Evolutionary conservation across 768 basidiomycete species (phyloP), one percentile per base, ranked within the genome.

Genomic region (Tylopilus subfusipes): DNA sequence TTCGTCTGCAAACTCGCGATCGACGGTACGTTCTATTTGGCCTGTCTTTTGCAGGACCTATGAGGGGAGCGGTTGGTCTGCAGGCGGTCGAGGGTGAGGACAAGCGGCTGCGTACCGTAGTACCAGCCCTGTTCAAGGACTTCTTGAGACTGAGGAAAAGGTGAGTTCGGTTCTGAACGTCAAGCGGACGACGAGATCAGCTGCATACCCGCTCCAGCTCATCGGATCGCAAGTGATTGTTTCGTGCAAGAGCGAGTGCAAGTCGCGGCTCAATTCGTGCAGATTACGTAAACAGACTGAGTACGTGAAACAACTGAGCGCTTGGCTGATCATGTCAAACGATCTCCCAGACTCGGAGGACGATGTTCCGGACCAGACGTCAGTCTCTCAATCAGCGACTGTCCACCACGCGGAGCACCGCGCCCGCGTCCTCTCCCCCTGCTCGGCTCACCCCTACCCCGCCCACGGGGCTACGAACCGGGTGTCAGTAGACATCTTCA

Each of bases 11-110:
- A 97, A 98, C 66, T 98, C 94, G 47, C 90, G 77, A 72, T 98
- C 96, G 24, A 97, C 83, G 0, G 96, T 98, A 27, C 94, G 81
- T 69, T 98, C 96, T 55, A 98, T 93, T 73, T 98, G 95, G 52
- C 96, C 96, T 1, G 95, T 96, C 83, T 98, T 98, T 79, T 98
- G 95, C 70, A 96, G 81, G 63, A 98, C 81, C 90, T 93, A 67
- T 40, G 48, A 25, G 29, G 52, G 59, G 36, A 51, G 21, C 18
- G 5, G 18, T 45, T 48, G 48, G 58, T 58, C 51, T 50, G 52
- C 22, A 18, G 29, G 30, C 13, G 47, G 31, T 39, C 39, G 38
- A 54, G 45, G 27, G 27, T 22, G 49, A 45, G 39, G 13, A 36
- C 42, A 61, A 53, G 59, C 52, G 50, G 55, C 56, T 60, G 65